phyloP scores from a whole-genome alignment of 2,329 filamentous ascomycete genomes.

The Rhinocladiella similis region DNA sequence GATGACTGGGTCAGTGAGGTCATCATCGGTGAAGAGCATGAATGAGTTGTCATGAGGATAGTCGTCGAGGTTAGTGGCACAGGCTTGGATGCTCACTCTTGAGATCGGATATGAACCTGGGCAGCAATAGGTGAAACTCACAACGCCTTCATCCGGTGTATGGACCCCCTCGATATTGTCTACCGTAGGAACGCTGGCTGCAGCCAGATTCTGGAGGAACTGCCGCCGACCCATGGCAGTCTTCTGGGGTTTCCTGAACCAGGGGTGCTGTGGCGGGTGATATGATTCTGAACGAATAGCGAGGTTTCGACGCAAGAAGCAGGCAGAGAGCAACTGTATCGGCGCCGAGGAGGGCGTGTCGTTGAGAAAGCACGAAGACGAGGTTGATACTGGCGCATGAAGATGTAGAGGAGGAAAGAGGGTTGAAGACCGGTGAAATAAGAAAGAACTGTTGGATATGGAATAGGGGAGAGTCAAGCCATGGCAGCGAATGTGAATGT shows the following conservation, averaged over 20 bases:
- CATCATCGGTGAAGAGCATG: slow-evolving; percentile 47
- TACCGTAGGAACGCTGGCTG: slow-evolving; percentile 40
- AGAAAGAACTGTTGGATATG: too few relatives aligned
- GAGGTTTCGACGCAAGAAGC: too few relatives aligned
- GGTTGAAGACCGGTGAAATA: neutral
- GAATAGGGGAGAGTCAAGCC: neutral
- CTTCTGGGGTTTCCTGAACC: too few relatives aligned
- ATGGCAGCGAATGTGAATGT: neutral
- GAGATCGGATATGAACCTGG: slow-evolving; percentile 9
- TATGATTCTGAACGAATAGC: too few relatives aligned
- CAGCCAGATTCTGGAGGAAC: slow-evolving; percentile 61
- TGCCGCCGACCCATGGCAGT: slow-evolving; percentile 63
- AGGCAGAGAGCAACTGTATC: too few relatives aligned
- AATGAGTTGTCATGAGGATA: slow-evolving; percentile 59
- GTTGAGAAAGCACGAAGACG: too few relatives aligned
- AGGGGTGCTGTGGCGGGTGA: too few relatives aligned
- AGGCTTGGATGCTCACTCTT: slow-evolving; percentile 17
- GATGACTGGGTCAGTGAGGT: slow-evolving; percentile 33
- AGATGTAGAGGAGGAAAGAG: too few relatives aligned
- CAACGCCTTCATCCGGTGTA: slow-evolving; percentile 69
- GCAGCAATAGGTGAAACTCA: slow-evolving; percentile 61
- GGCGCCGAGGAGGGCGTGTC: too few relatives aligned
- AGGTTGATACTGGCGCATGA: too few relatives aligned
- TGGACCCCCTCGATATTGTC: slow-evolving; percentile 56
- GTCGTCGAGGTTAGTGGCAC: slow-evolving; percentile 53